Evolutionary conservation across 176 grass and related monocot genomes (phyloP).

Genomic region (Triticum dicoccoides): DNA sequence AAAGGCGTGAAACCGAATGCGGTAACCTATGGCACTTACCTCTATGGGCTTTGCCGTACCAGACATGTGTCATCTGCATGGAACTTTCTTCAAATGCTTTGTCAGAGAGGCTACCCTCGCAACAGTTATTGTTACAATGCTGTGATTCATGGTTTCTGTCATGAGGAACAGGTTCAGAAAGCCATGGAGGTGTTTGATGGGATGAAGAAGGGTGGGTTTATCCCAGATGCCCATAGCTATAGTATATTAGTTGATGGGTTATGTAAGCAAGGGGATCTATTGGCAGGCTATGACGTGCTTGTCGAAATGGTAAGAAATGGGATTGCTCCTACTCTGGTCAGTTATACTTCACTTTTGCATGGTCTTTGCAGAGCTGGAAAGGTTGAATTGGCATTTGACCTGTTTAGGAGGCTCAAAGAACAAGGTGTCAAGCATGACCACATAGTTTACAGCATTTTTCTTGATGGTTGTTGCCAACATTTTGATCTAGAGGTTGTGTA

Average conservation of each 20-base stretch:
- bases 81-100: conserved; percentile 48
- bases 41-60: conserved; percentile 52
- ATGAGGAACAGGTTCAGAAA: conserved; percentile 35
- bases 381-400: conserved; percentile 23
- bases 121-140: conserved; percentile 62
- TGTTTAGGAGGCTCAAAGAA: conserved; percentile 40
- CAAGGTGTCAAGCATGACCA: conserved; percentile 40
- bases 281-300: conserved; percentile 34
- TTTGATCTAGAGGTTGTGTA: conserved; percentile 44
- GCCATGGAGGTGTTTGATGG: conserved; percentile 46
- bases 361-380: conserved; percentile 60
- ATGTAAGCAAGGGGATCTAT: conserved; percentile 53
- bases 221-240: conserved; percentile 54
- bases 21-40: conserved; percentile 58
- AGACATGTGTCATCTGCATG: conserved; percentile 42
- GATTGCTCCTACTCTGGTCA: conserved; percentile 45
- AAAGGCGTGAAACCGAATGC: conserved; percentile 47
- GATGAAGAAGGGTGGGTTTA: conserved; percentile 39
- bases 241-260: conserved; percentile 57
- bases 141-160: conserved; percentile 70
- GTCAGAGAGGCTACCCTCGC: conserved; percentile 36
- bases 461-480: conserved; percentile 55
- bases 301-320: conserved; percentile 57
- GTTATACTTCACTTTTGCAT: conserved; percentile 58
- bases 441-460: conserved; percentile 61